Base-by-base conservation (phyloP, 495 filamentous ascomycete genomes). In the Penicillium riverlandense region DNA sequence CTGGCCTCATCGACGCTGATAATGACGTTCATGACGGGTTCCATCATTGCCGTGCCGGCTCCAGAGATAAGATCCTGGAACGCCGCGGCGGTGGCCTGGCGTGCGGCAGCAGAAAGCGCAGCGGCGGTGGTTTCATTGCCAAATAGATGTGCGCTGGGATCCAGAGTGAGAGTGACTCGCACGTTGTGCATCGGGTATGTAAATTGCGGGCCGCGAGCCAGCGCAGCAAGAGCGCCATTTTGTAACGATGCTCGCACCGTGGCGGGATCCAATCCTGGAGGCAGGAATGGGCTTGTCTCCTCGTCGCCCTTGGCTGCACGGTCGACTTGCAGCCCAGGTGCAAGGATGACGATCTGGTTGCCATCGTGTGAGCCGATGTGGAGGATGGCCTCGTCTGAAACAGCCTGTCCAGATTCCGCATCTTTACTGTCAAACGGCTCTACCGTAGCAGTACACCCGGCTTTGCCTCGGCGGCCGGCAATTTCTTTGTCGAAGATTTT, bases 1-100 rank as follows among this genome's bases (percentile, higher is more conserved):
- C 78, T 79, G 11, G 74, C 75, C 67, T 96, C 92, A 55, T 90
- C 84, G 43, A 90, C 84, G 59, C 72, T 76, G 55, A 99, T 91
- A 12, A 78, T 80, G 8, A 87, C 89, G 48, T 81, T 77, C 85
- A 96, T 94, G 22, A 97, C 82, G 0, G 91, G 91, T 61, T 99
- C 94, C 72, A 97, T 86, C 36, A 99, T 68, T 1, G 74, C 76
- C 5, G 84, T 75, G 1, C 66, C 66, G 0, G 63, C 52, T 8
- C 47, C 48, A 14, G 55, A 33, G 32, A 60, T 33, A 22, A 73
- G 55, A 9, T 79, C 71, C 40, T 72, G 72, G 13, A 95, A 71
- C 1, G 85, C 85, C 2, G 68, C 65, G 43, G 79, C 68, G 2
- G 87, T 84, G 6, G 88, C 88, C 13, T 80, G 69, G 3, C 86